Evolutionary conservation across 116 monocot species (phyloP).

Genomic region (Phalaenopsis hybrid): DNA sequence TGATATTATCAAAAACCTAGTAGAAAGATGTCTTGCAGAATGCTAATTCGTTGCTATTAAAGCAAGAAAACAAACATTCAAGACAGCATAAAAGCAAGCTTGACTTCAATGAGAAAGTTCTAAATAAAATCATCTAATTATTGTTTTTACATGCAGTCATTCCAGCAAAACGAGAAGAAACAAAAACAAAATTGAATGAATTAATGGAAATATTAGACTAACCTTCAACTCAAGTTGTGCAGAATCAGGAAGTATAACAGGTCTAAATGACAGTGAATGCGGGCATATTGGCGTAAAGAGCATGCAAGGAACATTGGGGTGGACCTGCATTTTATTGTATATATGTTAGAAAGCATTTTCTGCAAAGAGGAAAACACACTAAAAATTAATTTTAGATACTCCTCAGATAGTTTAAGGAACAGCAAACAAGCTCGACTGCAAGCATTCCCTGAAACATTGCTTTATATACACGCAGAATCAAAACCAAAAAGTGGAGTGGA

Average conservation of each 20-base stretch:
- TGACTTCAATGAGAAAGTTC: not conserved
- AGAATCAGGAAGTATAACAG: slow-evolving; percentile 99
- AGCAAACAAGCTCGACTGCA: not conserved
- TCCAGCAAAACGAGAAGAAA: not conserved
- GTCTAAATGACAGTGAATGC: slow-evolving; percentile 93
- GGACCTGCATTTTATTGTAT: slow-evolving; percentile 55
- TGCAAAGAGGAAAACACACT: not conserved
- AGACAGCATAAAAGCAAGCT: not conserved
- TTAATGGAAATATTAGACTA: slow-evolving; percentile 3
- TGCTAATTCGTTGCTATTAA: not conserved
- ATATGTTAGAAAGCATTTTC: not conserved
- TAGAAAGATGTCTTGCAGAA: not conserved
- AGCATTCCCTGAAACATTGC: not conserved
- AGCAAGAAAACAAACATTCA: too few relatives aligned
- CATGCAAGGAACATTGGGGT: slow-evolving; percentile 97
- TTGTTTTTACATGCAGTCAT: not conserved
- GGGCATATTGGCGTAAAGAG: slow-evolving; percentile 97
- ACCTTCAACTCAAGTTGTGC: slow-evolving; percentile 92
- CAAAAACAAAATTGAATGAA: not conserved
- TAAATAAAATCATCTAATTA: not conserved
- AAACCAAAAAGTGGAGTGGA: not conserved
- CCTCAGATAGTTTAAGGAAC: not conserved
- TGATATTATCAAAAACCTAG: not conserved
- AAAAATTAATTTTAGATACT: not conserved
- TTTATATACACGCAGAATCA: not conserved